Conservation (phyloP, 768 basidiomycete species). For the Lactarius evosmus region DNA sequence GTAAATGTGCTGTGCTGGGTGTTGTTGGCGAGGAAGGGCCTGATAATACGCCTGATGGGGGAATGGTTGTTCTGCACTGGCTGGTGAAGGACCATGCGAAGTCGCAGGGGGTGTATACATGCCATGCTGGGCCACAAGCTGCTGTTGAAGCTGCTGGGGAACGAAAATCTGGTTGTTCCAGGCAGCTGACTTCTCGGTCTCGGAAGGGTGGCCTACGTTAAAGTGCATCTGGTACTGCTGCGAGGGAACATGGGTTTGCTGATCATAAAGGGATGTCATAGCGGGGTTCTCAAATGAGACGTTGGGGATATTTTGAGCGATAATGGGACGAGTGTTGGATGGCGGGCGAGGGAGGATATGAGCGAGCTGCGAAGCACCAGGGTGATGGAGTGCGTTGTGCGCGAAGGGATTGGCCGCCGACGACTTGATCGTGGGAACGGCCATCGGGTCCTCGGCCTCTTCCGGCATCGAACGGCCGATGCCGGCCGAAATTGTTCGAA, state of each 20-base stretch:
- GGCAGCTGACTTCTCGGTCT: slow-evolving; percentile 32
- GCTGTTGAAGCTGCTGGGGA: slow-evolving; percentile 25
- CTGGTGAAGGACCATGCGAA: slow-evolving; percentile 18
- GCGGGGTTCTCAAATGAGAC: slow-evolving; percentile 54
- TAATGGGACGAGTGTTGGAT: slow-evolving; percentile 41
- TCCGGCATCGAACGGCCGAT: slow-evolving; percentile 28
- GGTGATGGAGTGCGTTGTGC: slow-evolving; percentile 33
- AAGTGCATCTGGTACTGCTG: slow-evolving; percentile 34
- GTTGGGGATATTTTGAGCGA: slow-evolving; percentile 43
- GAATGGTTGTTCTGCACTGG: slow-evolving; percentile 26
- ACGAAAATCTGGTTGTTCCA: slow-evolving; percentile 32
- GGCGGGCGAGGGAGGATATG: slow-evolving; percentile 33
- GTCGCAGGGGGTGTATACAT: slow-evolving; percentile 24
- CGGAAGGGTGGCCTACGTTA: slow-evolving; percentile 24
- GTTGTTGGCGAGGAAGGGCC: slow-evolving; percentile 35
- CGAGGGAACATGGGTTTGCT: slow-evolving; percentile 34
- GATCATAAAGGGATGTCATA: slow-evolving; percentile 45
- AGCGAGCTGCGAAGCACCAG: slow-evolving; percentile 22
- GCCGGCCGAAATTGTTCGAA: slow-evolving; percentile 29
- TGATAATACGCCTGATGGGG: slow-evolving; percentile 29
- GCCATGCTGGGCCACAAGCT: slow-evolving; percentile 19
- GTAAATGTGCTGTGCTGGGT: slow-evolving; percentile 31
- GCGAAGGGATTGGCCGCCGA: slow-evolving; percentile 37
- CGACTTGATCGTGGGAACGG: slow-evolving; percentile 38
- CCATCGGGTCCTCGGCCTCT: slow-evolving; percentile 30